Evolutionary conservation across 1,139 yeast genomes (phyloP), one percentile per base, ranked within the genome.

Genomic region (Pneumocystis wakefieldiae): DNA sequence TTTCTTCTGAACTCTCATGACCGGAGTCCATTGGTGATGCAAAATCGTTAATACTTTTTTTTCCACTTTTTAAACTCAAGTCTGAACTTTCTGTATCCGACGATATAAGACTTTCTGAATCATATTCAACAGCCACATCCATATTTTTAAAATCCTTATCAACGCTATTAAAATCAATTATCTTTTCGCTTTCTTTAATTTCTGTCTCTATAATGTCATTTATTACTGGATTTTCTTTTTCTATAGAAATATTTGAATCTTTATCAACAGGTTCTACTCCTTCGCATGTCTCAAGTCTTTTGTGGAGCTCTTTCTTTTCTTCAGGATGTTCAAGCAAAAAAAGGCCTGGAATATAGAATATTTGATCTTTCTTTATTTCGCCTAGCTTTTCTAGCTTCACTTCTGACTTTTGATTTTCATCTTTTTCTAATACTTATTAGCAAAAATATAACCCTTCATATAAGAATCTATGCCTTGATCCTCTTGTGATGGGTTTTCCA

Each of bases 401-500:
- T 14, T 37, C n/a, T 37, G 39, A 37, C n/a, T 37, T 8, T 12
- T 15, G n/a, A 12, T 39, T 39, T 39, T 17, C 17, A 10, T 39
- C 17, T 39, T 39, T 39, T 39, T 39, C 48, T 37, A 39, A n/a
- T 5, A 39, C 17, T 39, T n/a, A n/a, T n/a, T 17, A 39, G 17
- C 7, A 39, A 39, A 15, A 15, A 39, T 15, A n/a, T 15, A 39
- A n/a, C n/a, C n/a, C 4, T 7, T 39, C 14, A 39, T 39, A 32
- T 32, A 32, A 32, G 59, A n/a, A 66, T 62, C 14, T 65, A 64
- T n/a, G 68, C 68, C 3, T 67, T 71, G 5, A 7, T 15, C n/a
- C 17, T 39, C 8, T 39, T n/a, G 10, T 7, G 19, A 39, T 3
- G 2, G 6, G 17, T 39, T 39, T 39, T 39, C 19, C 19, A 39